Evolutionary conservation across 2,329 filamentous ascomycete species (phyloP), one percentile per base, ranked within the genome.

Genomic region (Huntiella bhutanensis): DNA sequence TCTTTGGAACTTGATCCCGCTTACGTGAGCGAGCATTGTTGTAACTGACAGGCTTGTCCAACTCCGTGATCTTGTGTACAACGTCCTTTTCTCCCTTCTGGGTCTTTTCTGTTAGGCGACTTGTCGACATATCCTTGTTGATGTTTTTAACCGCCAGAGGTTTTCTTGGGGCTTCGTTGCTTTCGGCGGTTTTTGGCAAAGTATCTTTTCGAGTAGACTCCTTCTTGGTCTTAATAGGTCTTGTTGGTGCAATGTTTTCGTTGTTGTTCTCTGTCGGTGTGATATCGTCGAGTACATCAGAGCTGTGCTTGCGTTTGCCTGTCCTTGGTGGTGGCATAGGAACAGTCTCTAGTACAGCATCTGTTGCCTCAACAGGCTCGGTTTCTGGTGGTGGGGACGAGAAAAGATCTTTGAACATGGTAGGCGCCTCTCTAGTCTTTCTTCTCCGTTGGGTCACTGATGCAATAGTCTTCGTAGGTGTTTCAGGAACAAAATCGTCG

Each of bases 131-230:
- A 52, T 72, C 68, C 47, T 74, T 66, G 54, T 78, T 78, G 12
- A 71, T 69, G 58, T 64, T 79, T 59, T 79, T 80, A 40, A 64
- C 62, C 5, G 66, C 61, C 8, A 77, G 60, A 1, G 72, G 68
- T 48, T 65, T 70, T 43, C 72, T 66, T 33, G 57, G 16, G 56
- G 55, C 8, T 55, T 53, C 49, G 4, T 34, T 17, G 19, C 11
- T 16, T 15, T 49, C 47, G 17, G 13, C 19, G 8, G 41, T 51
- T 40, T 55, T 59, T 40, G 62, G 59, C 43, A 58, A 58, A 3
- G 53, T 53, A n/a, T 69, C 66, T 47, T 62, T 66, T 46, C 61
- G 63, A 45, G 60, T 58, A 33, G 55, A 68, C 54, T 70, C 66
- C 51, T 70, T 74, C 55, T 64, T 67, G 11, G 61, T 56, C 39